A percentile compares a stretch with the other conserved stretches of the same genome.
Conservation (phyloP, 306 rosid genomes). For the Casuarina equisetifolia region DNA sequence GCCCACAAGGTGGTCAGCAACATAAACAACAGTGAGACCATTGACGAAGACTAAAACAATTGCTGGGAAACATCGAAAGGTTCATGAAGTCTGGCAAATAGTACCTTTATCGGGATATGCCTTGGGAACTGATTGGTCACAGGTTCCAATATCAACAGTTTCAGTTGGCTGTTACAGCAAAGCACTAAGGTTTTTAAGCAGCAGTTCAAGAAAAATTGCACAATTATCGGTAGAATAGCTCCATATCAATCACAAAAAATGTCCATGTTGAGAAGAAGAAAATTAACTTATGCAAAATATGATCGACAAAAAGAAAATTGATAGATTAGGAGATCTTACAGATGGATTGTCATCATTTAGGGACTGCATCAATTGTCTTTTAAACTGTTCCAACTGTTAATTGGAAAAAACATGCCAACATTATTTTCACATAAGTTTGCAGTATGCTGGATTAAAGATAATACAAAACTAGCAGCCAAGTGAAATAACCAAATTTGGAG, state of each 20-base stretch:
- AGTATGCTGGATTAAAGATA: neutral
- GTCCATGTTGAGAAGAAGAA: slow-evolving; percentile 1
- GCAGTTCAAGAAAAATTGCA: neutral
- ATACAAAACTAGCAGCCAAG: neutral
- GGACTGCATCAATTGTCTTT: slow-evolving; percentile 89
- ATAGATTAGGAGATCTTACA: slow-evolving; percentile 50
- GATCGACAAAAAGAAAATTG: slow-evolving; percentile 10
- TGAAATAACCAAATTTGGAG: neutral
- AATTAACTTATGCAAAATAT: slow-evolving; percentile 15
- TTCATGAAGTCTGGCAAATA: slow-evolving; percentile 19
- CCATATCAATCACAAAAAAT: neutral
- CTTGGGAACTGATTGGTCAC: slow-evolving; percentile 86
- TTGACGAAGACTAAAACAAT: neutral
- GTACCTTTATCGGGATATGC: slow-evolving; percentile 86
- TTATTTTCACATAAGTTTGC: neutral
- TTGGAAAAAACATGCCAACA: slow-evolving; percentile 19
- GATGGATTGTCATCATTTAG: slow-evolving; percentile 74
- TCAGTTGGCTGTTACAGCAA: slow-evolving; percentile 57
- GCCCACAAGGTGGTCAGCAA: slow-evolving; percentile 12
- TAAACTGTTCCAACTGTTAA: slow-evolving; percentile 86
- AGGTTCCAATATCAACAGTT: slow-evolving; percentile 90
- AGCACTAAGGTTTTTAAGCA: neutral
- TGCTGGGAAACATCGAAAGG: slow-evolving; percentile 7
- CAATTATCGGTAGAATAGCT: neutral
- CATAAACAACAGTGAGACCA: neutral